Percentiles rank a stretch among this genome's conserved stretches.
Conservation (phyloP, 805 yeast genomes). For the Candida vaughaniae region DNA sequence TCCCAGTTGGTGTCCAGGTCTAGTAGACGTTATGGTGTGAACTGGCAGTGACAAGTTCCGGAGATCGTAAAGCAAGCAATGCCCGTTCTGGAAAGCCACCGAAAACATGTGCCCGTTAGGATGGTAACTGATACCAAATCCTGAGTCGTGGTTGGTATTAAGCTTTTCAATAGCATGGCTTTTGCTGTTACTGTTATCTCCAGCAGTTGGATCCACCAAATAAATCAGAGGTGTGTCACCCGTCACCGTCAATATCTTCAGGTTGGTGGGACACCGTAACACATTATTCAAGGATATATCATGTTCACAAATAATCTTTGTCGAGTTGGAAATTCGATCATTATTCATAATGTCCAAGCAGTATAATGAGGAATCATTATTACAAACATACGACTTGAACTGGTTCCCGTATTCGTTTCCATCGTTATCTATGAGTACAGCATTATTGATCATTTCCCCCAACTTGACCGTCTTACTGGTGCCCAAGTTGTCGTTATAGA, state of each 20-base stretch:
- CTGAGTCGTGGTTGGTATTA: constrained; percentile 67
- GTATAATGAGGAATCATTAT: constrained; percentile 77
- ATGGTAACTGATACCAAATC: constrained; percentile 79
- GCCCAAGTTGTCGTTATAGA: constrained; percentile 52
- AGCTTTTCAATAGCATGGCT: constrained; percentile 27
- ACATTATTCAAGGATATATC: constrained; percentile 77
- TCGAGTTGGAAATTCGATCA: constrained; percentile 39
- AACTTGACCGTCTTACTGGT: constrained; percentile 51
- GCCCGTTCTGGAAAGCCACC: constrained; percentile 84
- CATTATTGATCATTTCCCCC: constrained; percentile 83
- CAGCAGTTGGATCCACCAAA: constrained; percentile 46
- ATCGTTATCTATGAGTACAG: constrained; percentile 59
- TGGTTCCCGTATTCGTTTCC: constrained; percentile 16
- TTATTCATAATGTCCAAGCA: constrained; percentile 54
- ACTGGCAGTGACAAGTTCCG: constrained; percentile 58
- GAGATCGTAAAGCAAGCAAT: constrained; percentile 72
- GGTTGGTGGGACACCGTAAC: constrained; percentile 50
- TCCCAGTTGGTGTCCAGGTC: constrained; percentile 54
- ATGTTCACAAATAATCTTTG: constrained; percentile 45
- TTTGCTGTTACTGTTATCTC: neutral
- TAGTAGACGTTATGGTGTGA: constrained; percentile 56
- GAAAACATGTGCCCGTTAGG: constrained; percentile 75
- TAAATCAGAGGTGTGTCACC: constrained; percentile 77
- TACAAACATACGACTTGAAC: constrained; percentile 68
- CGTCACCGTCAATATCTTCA: constrained; percentile 47